Conservation (phyloP, 2,329 filamentous ascomycete species). For the Aspergillus unguis region DNA sequence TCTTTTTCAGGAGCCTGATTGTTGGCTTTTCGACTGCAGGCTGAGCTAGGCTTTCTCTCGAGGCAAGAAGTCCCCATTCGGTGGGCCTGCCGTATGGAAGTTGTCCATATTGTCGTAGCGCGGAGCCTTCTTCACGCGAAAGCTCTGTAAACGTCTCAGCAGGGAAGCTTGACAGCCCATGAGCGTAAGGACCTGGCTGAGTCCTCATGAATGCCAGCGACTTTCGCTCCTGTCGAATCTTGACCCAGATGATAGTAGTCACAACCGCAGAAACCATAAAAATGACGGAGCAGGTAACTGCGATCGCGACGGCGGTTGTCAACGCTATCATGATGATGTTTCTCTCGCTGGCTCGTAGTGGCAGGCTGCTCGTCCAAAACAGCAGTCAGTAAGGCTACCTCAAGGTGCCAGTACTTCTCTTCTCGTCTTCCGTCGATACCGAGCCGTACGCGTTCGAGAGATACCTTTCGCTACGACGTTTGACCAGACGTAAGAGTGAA, state of each 20-base stretch:
- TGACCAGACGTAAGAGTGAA: slow-evolving; percentile 8
- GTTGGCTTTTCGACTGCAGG: slow-evolving; percentile 20
- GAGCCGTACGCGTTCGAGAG: not conserved
- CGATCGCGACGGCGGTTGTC: slow-evolving; percentile 34
- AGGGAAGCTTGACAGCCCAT: slow-evolving; percentile 22
- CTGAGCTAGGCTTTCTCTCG: slow-evolving; percentile 29
- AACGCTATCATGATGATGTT: slow-evolving; percentile 30
- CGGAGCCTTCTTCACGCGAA: slow-evolving; percentile 31
- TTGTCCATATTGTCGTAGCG: slow-evolving; percentile 32
- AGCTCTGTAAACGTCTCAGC: slow-evolving; percentile 32
- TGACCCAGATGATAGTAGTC: slow-evolving; percentile 34
- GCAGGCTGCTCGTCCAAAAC: not conserved
- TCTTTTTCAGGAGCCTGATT: slow-evolving; percentile 26
- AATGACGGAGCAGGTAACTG: slow-evolving; percentile 32
- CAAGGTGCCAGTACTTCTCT: not conserved
- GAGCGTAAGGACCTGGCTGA: slow-evolving; percentile 20
- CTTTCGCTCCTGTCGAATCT: slow-evolving; percentile 33
- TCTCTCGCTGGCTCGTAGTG: not conserved
- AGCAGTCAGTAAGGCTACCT: not conserved
- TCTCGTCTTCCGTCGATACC: not conserved
- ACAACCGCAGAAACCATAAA: slow-evolving; percentile 33
- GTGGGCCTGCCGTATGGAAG: slow-evolving; percentile 33
- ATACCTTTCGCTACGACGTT: slow-evolving; percentile 6
- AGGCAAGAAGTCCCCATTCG: slow-evolving; percentile 36
- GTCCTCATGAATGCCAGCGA: slow-evolving; percentile 25